These are phyloP conservation scores for Vicia sativa DNA, from an alignment of 306 rosid genomes.

Conservation along the genomic window DNA sequence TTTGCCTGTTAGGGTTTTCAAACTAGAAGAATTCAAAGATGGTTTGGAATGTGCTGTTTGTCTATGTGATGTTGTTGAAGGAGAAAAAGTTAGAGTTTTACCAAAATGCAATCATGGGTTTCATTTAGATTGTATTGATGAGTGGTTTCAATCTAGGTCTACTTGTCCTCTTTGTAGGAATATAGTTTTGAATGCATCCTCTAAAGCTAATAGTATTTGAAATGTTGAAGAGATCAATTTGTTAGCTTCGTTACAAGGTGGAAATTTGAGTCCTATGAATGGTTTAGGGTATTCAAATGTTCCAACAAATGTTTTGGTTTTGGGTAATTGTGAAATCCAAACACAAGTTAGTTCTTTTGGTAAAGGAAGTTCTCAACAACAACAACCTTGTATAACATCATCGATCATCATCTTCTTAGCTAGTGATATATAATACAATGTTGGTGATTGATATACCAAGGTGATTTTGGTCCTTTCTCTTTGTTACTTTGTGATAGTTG, in stretches of 20 bases:
- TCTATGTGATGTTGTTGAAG: slow-evolving; percentile 72
- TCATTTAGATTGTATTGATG: slow-evolving; percentile 92
- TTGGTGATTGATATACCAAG: slow-evolving; percentile 75
- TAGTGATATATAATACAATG: slow-evolving; percentile 42
- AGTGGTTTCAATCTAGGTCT: slow-evolving; percentile 95
- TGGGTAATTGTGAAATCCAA: slow-evolving; percentile 59
- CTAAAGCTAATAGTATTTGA: slow-evolving; percentile 16
- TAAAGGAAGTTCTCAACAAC: slow-evolving; percentile 49
- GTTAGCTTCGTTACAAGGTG: slow-evolving; percentile 38
- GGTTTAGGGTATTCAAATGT: slow-evolving; percentile 62
- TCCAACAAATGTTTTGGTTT: slow-evolving; percentile 83
- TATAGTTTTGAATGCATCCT: slow-evolving; percentile 50
- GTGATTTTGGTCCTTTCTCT: slow-evolving; percentile 50
- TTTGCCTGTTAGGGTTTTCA: slow-evolving; percentile 59
- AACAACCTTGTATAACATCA: slow-evolving; percentile 31
- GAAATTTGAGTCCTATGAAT: slow-evolving; percentile 40
- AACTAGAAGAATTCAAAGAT: slow-evolving; percentile 67
- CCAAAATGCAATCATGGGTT: slow-evolving; percentile 94
- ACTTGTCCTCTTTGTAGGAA: slow-evolving; percentile 89
- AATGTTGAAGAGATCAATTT: slow-evolving; percentile 26
- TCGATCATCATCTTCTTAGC: slow-evolving; percentile 40
- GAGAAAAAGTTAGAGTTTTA: slow-evolving; percentile 69
- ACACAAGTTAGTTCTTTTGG: slow-evolving; percentile 60
- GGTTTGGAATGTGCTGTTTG: slow-evolving; percentile 95
- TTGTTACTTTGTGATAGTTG: slow-evolving; percentile 52